These are phyloP conservation scores for Paramecium caudatum DNA, from an alignment of 73 alveolate species.

Conservation along the genomic window DNA sequence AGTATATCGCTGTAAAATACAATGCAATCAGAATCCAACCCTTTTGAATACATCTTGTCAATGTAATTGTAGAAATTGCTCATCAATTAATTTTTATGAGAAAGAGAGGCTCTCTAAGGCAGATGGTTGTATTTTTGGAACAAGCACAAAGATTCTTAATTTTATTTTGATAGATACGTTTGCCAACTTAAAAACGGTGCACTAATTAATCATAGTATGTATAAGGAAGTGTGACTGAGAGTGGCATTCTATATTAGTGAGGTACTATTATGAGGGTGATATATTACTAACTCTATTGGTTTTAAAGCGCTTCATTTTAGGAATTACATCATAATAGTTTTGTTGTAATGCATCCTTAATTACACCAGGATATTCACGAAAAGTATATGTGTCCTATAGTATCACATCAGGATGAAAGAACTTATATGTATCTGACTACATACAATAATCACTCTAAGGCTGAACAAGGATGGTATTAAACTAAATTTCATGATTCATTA, in stretches of 20 bases:
- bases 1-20: background rate
- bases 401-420: constrained; percentile 44
- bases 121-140: constrained; percentile 32
- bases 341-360: constrained; percentile 14
- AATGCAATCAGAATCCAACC: constrained; percentile 4
- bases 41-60: background rate
- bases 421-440: constrained; percentile 27
- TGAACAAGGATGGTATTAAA: constrained; percentile 45
- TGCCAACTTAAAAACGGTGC: background rate
- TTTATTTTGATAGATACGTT: background rate
- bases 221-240: constrained; percentile 40
- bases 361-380: constrained; percentile 24
- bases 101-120: constrained; percentile 44
- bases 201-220: constrained; percentile 52
- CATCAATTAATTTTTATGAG: constrained; percentile 31
- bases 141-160: constrained; percentile 51
- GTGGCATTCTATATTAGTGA: constrained; percentile 5
- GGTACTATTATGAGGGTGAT: background rate
- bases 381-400: constrained; percentile 31
- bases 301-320: background rate
- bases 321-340: constrained; percentile 5
- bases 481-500: too few species aligned
- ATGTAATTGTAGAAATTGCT: constrained; percentile 4
- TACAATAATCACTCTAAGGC: constrained; percentile 47
- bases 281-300: constrained; percentile 33